Evolutionary conservation across 1,139 yeast species (phyloP), one percentile per base, ranked within the genome.

Genomic region (Saccharomyces hybrid): DNA sequence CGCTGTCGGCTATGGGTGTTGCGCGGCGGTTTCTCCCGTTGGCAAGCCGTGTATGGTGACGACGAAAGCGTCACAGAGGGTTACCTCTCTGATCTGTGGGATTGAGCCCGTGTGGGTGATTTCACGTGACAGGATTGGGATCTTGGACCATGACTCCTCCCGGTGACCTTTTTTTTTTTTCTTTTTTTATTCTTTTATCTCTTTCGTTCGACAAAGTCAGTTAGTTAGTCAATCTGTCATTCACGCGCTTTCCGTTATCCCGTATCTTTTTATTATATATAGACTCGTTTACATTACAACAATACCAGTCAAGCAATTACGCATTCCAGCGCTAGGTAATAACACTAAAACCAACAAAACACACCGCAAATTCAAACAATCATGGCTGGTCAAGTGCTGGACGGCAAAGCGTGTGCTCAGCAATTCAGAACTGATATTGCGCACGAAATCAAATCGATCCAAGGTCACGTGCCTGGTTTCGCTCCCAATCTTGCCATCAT

Each of bases 11-110:
- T 91, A 3, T 86, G 83, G 78, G 84, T 91, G 1, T 73, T 91
- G 47, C 73, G 79, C 56, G 97, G 97, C 7, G 98, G 99, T 0
- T 93, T 93, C 69, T 80, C 80, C 46, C 78, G 77, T 55, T 93
- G 98, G 98, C 96, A 88, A 60, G 75, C 77, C 51, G 66, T 73
- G 28, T 91, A 84, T 66, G 96, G 96, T 1, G 76, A 74, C 5
- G 95, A 90, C 65, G 61, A 66, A 0, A 63, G 69, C 1, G 83
- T 87, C 16, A 89, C 97, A 0, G 95, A 84, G 60, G 86, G 69
- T n/a, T 86, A 80, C 61, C 75, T 75, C 46, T 74, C 75, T 49
- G 84, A 78, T 51, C 58, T 84, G 3, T 86, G 91, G 90, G 51
- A 59, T 6, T 63, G 63, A 25, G 28, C 30, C 11, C 11, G 16